Conservation (phyloP, 129 eudicot genomes). For the Flaveria brownii region DNA sequence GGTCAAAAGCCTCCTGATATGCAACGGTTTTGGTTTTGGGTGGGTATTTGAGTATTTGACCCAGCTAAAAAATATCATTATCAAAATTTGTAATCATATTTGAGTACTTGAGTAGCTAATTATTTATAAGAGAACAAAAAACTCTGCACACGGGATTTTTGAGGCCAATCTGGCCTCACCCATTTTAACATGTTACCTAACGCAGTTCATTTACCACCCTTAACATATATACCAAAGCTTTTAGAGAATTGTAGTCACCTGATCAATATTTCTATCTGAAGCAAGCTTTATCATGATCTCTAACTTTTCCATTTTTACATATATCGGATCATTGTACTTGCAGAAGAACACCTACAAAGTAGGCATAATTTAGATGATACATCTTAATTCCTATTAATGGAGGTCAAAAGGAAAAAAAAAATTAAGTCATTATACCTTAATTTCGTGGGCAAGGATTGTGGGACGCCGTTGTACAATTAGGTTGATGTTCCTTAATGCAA, state of each 20-base stretch:
- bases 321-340: slow-evolving; percentile 98
- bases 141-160: not conserved
- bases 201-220: not conserved
- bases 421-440: slow-evolving; percentile 57
- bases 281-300: slow-evolving; percentile 99
- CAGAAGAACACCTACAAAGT: slow-evolving; percentile 86
- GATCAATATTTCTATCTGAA: slow-evolving; percentile 95
- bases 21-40: too few species aligned
- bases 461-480: slow-evolving; percentile 96
- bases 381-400: slow-evolving; percentile 1
- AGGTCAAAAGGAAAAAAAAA: slow-evolving; percentile 13
- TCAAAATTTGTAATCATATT: not conserved
- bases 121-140: not conserved
- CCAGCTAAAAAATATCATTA: not conserved
- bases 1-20: not conserved
- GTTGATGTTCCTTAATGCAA: slow-evolving; percentile 91
- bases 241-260: slow-evolving; percentile 46
- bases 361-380: slow-evolving; percentile 14
- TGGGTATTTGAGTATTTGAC: too few species aligned
- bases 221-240: not conserved
- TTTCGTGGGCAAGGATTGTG: slow-evolving; percentile 99
- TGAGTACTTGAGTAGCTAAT: not conserved
- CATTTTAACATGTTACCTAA: not conserved
- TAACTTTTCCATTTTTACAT: slow-evolving; percentile 98
- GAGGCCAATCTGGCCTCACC: not conserved